Percentiles rank a stretch among this genome's conserved stretches.
Conservation (phyloP, 2,329 filamentous ascomycete species). For the Fonsecaea monophora region DNA sequence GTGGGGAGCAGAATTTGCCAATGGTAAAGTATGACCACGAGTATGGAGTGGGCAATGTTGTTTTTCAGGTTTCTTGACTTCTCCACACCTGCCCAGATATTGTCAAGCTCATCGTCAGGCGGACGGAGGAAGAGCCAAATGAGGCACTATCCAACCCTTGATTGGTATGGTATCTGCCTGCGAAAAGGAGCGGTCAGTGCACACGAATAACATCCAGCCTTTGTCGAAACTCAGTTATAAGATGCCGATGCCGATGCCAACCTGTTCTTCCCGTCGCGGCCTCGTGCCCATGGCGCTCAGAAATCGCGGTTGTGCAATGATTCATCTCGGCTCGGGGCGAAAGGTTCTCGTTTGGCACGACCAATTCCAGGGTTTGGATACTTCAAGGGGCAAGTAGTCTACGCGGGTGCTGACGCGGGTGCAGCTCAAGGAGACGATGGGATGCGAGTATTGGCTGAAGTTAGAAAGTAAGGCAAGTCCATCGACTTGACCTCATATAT, state of each 20-base stretch:
- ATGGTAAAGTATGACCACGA: slow-evolving; percentile 45
- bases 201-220: background rate
- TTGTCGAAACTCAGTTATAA: slow-evolving; percentile 21
- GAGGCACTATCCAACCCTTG: slow-evolving; percentile 53
- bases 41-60: slow-evolving; percentile 48
- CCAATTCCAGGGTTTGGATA: slow-evolving; percentile 52
- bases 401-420: slow-evolving; percentile 28
- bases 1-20: slow-evolving; percentile 51
- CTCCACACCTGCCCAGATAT: slow-evolving; percentile 51
- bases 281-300: slow-evolving; percentile 23
- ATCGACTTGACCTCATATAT: background rate
- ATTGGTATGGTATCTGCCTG: slow-evolving; percentile 49
- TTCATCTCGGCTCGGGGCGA: slow-evolving; percentile 5
- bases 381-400: slow-evolving; percentile 37
- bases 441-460: slow-evolving; percentile 1
- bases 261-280: slow-evolving; percentile 36
- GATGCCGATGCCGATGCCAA: slow-evolving; percentile 42
- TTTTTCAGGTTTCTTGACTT: slow-evolving; percentile 47
- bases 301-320: slow-evolving; percentile 24
- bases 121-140: slow-evolving; percentile 49
- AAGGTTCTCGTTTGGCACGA: slow-evolving; percentile 17
- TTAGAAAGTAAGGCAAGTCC: background rate
- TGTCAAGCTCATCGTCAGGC: slow-evolving; percentile 45
- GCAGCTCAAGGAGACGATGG: background rate
- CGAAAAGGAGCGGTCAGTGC: background rate